Evolutionary conservation across 257 asterid genomes (phyloP).

Genomic region (Capsicum chinense): DNA sequence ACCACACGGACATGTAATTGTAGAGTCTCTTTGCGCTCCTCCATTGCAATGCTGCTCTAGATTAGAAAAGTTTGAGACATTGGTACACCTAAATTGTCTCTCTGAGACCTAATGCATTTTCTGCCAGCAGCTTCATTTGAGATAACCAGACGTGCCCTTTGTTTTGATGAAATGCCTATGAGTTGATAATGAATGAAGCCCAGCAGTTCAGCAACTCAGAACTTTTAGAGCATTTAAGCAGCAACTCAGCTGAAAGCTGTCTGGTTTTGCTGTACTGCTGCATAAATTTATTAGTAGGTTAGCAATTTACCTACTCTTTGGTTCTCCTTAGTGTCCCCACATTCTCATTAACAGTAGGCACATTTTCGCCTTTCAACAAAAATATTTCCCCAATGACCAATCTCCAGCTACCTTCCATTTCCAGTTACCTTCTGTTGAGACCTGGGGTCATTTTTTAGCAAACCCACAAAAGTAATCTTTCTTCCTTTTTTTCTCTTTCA

Average conservation of each 20-base stretch:
- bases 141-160: not conserved
- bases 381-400: not conserved
- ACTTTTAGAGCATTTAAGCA: not conserved
- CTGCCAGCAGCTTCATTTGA: slow-evolving; percentile 3
- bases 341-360: not conserved
- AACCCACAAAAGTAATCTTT: not conserved
- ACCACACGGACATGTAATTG: not conserved
- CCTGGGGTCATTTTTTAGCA: not conserved
- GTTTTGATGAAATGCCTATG: slow-evolving; percentile 4
- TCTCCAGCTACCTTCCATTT: not conserved
- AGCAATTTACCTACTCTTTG: not conserved
- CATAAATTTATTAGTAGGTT: slow-evolving; percentile 10
- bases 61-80: not conserved
- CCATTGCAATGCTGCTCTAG: slow-evolving; percentile 8
- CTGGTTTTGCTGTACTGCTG: not conserved
- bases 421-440: slow-evolving; percentile 7
- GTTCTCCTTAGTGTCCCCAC: not conserved
- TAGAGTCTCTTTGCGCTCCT: not conserved
- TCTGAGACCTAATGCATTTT: not conserved
- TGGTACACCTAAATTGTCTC: not conserved
- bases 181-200: not conserved
- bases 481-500: not conserved
- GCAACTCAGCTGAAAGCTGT: slow-evolving; percentile 25
- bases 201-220: slow-evolving; percentile 15
- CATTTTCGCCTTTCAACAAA: slow-evolving; percentile 4